A percentile compares a stretch with the other conserved stretches of the same genome.
phyloP scores from a whole-genome alignment of 805 yeast species.

The Brettanomyces sp. region DNA sequence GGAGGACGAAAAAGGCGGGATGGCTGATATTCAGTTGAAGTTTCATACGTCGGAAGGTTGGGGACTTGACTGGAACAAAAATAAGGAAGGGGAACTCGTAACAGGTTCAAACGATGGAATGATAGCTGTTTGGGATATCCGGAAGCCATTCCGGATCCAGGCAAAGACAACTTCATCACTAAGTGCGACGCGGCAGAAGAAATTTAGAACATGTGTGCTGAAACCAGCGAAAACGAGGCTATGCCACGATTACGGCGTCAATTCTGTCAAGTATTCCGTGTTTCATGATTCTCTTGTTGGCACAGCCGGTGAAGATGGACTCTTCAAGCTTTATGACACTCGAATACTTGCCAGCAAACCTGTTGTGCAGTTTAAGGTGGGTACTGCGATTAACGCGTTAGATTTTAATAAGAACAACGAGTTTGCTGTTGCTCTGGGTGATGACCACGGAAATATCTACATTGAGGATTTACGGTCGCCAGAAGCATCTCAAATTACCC shows the following conservation, averaged over 20 bases:
- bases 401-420: slow-evolving; percentile 50
- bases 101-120: slow-evolving; percentile 58
- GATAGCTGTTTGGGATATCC: slow-evolving; percentile 62
- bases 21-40: slow-evolving; percentile 17
- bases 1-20: slow-evolving; percentile 7
- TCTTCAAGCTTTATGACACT: slow-evolving; percentile 42
- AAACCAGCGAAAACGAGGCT: slow-evolving; percentile 13
- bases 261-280: slow-evolving; percentile 64
- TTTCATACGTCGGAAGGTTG: slow-evolving; percentile 45
- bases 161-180: slow-evolving; percentile 1
- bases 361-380: not conserved
- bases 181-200: not conserved
- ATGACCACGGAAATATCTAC: slow-evolving; percentile 42
- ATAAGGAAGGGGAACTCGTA: slow-evolving; percentile 48
- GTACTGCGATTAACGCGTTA: slow-evolving; percentile 37
- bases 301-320: slow-evolving; percentile 57
- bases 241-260: slow-evolving; percentile 43
- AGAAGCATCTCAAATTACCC: slow-evolving; percentile 19
- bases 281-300: slow-evolving; percentile 53
- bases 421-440: slow-evolving; percentile 59
- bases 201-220: slow-evolving; percentile 5
- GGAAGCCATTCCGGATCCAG: slow-evolving; percentile 8
- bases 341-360: slow-evolving; percentile 23
- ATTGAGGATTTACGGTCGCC: slow-evolving; percentile 60
- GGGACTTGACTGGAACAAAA: slow-evolving; percentile 68